Conservation (phyloP, 805 yeast species). For the Candida tammaniensis region DNA sequence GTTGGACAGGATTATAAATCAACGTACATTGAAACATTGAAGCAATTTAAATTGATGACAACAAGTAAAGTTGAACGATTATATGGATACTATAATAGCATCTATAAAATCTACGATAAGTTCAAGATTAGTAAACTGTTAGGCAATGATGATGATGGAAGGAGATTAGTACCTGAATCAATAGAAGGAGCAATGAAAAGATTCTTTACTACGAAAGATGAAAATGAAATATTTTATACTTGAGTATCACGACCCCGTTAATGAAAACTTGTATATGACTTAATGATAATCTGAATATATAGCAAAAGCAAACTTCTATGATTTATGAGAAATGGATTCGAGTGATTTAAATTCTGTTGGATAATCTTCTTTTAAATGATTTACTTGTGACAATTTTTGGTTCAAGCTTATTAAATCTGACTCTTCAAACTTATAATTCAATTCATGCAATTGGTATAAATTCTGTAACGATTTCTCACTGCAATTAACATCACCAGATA, state of each 20-base stretch:
- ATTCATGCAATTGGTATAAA: slow-evolving; percentile 42
- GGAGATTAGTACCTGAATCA: slow-evolving; percentile 47
- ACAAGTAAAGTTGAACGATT: slow-evolving; percentile 47
- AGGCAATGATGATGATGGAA: slow-evolving; percentile 42
- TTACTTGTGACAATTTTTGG: slow-evolving; percentile 22
- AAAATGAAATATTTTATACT: slow-evolving; percentile 37
- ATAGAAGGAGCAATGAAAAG: slow-evolving; percentile 47
- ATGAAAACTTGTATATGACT: too few relatives aligned
- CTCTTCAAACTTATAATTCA: slow-evolving; percentile 43
- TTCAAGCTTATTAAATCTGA: slow-evolving; percentile 40
- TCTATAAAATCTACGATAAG: slow-evolving; percentile 30
- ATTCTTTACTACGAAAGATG: slow-evolving; percentile 50
- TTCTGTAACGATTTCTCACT: slow-evolving; percentile 57
- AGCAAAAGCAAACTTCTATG: not conserved
- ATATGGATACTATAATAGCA: slow-evolving; percentile 35
- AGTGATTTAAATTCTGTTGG: slow-evolving; percentile 52
- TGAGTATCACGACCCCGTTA: too few relatives aligned
- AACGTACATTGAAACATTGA: slow-evolving; percentile 47
- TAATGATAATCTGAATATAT: not conserved
- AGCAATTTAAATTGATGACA: slow-evolving; percentile 59
- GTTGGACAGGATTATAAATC: slow-evolving; percentile 51
- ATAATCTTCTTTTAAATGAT: slow-evolving; percentile 44
- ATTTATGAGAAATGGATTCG: slow-evolving; percentile 43
- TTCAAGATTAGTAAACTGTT: slow-evolving; percentile 28
- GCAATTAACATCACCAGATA: slow-evolving; percentile 45